Percentiles rank a stretch among this genome's conserved stretches.
Conservation (phyloP, 2,329 filamentous ascomycete species). For the Huntiella bhutanensis region DNA sequence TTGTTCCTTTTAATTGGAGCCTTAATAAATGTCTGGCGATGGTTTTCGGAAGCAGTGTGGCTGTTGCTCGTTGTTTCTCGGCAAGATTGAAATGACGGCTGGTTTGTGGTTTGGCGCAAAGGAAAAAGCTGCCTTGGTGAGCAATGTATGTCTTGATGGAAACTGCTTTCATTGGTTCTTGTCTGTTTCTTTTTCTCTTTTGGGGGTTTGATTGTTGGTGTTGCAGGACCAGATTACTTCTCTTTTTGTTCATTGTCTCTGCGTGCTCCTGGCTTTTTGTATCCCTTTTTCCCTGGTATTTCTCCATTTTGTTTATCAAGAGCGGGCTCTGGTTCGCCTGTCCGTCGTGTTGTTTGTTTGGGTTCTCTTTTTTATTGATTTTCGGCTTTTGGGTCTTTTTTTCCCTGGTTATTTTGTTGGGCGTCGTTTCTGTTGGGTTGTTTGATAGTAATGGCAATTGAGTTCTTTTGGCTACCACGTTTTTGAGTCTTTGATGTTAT, state of each 20-base stretch:
- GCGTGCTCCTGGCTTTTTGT: neutral
- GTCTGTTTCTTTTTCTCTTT: neutral
- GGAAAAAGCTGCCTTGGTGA: neutral
- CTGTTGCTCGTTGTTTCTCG: neutral
- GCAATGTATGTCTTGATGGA: neutral
- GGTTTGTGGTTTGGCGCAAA: neutral
- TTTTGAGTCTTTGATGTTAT: too few species aligned
- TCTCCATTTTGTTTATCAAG: neutral
- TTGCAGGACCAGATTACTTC: too few species aligned
- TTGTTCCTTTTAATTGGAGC: neutral
- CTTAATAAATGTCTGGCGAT: neutral
- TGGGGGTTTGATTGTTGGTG: neutral
- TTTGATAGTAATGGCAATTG: too few species aligned
- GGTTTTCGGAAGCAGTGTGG: neutral
- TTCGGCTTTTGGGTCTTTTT: neutral
- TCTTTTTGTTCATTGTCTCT: too few species aligned
- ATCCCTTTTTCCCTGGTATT: neutral
- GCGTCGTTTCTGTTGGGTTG: neutral
- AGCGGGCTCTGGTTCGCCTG: too few species aligned
- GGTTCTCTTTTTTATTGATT: neutral
- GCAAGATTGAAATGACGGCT: neutral
- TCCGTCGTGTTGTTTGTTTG: neutral
- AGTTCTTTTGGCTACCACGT: too few species aligned
- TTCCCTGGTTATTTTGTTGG: neutral
- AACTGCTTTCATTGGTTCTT: neutral